These are phyloP conservation scores for Candida nitratophila DNA, from an alignment of 805 yeast genomes.

Conservation along the genomic window DNA sequence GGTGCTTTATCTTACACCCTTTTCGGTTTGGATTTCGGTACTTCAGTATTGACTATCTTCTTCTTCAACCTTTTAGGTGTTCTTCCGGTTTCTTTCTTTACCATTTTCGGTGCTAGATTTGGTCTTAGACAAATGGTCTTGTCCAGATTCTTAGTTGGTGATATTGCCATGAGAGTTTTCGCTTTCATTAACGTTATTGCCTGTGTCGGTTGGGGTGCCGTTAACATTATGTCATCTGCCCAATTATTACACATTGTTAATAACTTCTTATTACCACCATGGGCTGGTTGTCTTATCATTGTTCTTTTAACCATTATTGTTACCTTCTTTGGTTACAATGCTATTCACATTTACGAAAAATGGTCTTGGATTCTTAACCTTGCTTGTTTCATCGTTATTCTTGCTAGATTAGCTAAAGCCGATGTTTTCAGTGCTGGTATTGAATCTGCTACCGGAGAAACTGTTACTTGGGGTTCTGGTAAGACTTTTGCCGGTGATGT, in stretches of 20 bases:
- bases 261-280: conserved; percentile 61
- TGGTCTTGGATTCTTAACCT: conserved; percentile 85
- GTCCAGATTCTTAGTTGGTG: conserved; percentile 73
- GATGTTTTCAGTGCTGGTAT: conserved; percentile 53
- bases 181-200: conserved; percentile 74
- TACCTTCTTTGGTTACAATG: conserved; percentile 77
- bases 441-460: conserved; percentile 22
- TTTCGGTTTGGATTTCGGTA: conserved; percentile 69
- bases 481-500: conserved; percentile 66
- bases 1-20: conserved; percentile 63
- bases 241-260: conserved; percentile 76
- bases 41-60: conserved; percentile 55
- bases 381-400: conserved; percentile 66
- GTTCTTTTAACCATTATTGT: conserved; percentile 61
- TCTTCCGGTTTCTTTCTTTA: conserved; percentile 73
- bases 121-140: conserved; percentile 87
- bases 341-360: conserved; percentile 76
- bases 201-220: conserved; percentile 94
- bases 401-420: conserved; percentile 66
- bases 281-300: conserved; percentile 84
- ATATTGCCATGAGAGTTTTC: conserved; percentile 66
- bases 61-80: conserved; percentile 72
- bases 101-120: conserved; percentile 73
- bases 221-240: conserved; percentile 84
- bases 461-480: conserved; percentile 41